These are phyloP conservation scores for Usnea hakonensis DNA, from an alignment of 495 filamentous ascomycete genomes.

Conservation along the genomic window DNA sequence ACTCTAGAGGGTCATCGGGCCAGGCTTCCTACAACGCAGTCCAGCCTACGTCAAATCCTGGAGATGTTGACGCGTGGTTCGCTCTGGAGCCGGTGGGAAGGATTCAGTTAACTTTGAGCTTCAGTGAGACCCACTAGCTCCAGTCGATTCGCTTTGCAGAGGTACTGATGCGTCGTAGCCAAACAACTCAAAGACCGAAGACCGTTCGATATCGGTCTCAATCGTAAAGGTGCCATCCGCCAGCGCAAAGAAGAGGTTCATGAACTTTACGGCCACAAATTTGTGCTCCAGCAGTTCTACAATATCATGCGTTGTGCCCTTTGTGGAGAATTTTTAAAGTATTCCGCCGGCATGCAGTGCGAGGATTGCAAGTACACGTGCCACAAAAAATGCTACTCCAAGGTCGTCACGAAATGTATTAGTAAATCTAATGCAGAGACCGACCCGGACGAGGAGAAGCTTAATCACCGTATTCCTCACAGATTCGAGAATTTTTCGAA, in stretches of 20 bases:
- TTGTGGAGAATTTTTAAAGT: slow-evolving; percentile 97
- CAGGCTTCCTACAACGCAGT: slow-evolving; percentile 25
- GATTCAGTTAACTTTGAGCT: slow-evolving; percentile 79
- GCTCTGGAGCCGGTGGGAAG: slow-evolving; percentile 89
- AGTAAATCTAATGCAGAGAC: slow-evolving; percentile 98
- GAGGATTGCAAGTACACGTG: slow-evolving; percentile 99
- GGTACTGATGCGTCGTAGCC: slow-evolving; percentile 40
- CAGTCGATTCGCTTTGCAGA: background rate
- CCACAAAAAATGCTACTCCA: slow-evolving; percentile 90
- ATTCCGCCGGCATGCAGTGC: slow-evolving; percentile 97
- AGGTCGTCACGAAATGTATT: slow-evolving; percentile 99
- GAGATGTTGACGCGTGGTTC: slow-evolving; percentile 91
- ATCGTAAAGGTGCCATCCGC: slow-evolving; percentile 90
- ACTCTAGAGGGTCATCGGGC: slow-evolving; percentile 19
- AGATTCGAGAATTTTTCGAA: slow-evolving; percentile 92
- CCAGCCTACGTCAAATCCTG: slow-evolving; percentile 43
- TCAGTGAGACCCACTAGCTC: slow-evolving; percentile 48
- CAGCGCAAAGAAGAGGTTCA: slow-evolving; percentile 95
- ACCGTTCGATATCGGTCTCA: slow-evolving; percentile 78
- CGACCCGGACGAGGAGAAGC: slow-evolving; percentile 96
- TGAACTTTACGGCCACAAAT: slow-evolving; percentile 98
- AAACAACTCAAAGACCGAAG: slow-evolving; percentile 62
- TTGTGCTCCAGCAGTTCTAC: slow-evolving; percentile 96
- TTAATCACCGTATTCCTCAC: slow-evolving; percentile 98
- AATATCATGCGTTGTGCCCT: slow-evolving; percentile 99